Base-by-base conservation (phyloP, 352 stramenopile genomes). In the Pythium periplocum region DNA sequence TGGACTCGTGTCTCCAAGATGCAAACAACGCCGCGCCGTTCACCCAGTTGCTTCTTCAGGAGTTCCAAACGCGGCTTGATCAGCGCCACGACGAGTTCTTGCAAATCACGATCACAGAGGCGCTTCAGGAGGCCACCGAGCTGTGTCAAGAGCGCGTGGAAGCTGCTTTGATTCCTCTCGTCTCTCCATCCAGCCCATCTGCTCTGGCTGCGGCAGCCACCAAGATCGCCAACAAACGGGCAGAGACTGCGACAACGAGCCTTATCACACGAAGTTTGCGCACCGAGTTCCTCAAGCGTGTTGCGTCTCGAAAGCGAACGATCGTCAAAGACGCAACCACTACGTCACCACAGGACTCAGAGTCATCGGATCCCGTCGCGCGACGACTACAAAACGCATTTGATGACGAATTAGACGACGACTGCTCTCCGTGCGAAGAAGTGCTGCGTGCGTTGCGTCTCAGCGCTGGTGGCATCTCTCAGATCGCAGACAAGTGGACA, bases 281-380 rank as follows among this genome's bases (percentile, higher is more conserved):
- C n/a, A 69, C 69, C 0, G 67, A 75, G 45, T 87, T 87, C 48
- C 48, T 69, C 2, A 83, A 85, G 51, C 71, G 72, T 2, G 40
- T 85, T 6, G 58, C 56, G 0, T 53, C 68, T 36, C 65, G 69
- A 4, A 75, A 75, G 42, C 78, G 79, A 45, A 63, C 44, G 7
- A 59, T 83, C 7, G 33, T 81, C 35, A 84, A 84, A 45, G 61
- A 79, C 32, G 40, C 57, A 0, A 45, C 46, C 4, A 48, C 45
- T 2, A 54, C 45, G 17, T 26, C 17, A 26, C 17, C 17, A 26
- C 17, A 26, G 17, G 17, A 26, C 17, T 26, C 17, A 26, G 17
- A 26, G 17, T 26, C 17, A 26, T 26, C 17, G 17, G 17, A 26
- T 26, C 17, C 17, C 17, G 17, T 26, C 17, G 17, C 17, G 17